Base-by-base conservation (phyloP, 495 filamentous ascomycete genomes). In the Penicillium waksmanii region DNA sequence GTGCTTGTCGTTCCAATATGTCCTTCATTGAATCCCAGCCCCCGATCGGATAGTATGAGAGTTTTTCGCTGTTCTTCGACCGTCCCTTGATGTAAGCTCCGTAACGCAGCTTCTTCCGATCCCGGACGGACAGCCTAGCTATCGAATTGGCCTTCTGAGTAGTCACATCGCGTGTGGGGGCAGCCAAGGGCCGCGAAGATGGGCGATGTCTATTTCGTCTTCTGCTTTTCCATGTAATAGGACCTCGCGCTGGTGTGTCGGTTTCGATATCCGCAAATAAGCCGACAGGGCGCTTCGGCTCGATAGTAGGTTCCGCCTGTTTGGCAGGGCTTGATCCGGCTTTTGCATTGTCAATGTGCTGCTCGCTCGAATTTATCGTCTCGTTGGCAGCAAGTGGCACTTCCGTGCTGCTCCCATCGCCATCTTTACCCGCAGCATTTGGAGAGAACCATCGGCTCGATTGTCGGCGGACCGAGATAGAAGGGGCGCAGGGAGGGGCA, bases 391-490 rank as follows among this genome's bases (percentile, higher is more conserved):
- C 21, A 21, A 48, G 49, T 17, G 47, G 13, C 15, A 31, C 27
- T 4, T 52, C 35, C 8, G 10, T 9, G 42, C 17, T 40, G 17
- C 52, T 44, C 13, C 21, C 42, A 44, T 46, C 23, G 15, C 49
- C 18, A 19, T 21, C 5, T 27, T 19, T 38, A n/a, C 51, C 35
- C 18, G 65, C 43, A 25, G 27, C 55, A 49, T 51, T 46, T 21
- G 59, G 58, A 33, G 73, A 68, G 36, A 70, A 63, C 71, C 72
- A 77, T 66, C 61, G 65, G 44, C 59, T 64, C 57, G 66, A 56
- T 12, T 63, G 66, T 27, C 60, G 57, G 33, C 58, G 58, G 11
- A 67, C 60, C n/a, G 61, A 58, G 42, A 64, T 47, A 33, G 36
- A 42, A 9, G 50, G 19, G 9, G 48, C 53, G 58, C 34, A 51